Base-by-base conservation (phyloP, 345 rosid species). In the Eutrema japonicum region DNA sequence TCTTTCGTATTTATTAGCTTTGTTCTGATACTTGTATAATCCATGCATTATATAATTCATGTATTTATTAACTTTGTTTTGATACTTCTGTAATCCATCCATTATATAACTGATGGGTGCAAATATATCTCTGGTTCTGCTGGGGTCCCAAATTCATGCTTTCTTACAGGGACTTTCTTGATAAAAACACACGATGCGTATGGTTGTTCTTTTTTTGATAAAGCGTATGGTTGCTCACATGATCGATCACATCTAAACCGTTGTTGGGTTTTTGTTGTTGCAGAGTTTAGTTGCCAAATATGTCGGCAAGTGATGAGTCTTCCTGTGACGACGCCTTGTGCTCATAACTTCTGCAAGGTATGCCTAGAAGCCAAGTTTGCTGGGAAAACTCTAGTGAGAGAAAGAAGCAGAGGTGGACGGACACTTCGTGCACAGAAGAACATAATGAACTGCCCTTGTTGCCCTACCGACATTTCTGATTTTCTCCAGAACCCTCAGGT, bases 301-400 rank as follows among this genome's bases (percentile, higher is more conserved):
- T 88, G 93, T 56, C 54, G 68, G 64, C 53, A 85, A 64, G 89
- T 87, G 74, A 82, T 89, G 91, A 78, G 27, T 50, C 57, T 59
- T 18, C 90, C 91, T 4, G 49, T 87, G 14, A 89, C 92, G 6
- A 87, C 92, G 22, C 90, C 89, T 36, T 89, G 92, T 48, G 87
- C 81, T 3, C 96, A 89, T 16, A 57, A 37, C 63, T 57, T 57
- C 29, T 57, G 63, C 63, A 57, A 37, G 63, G 63, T 6, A 16
- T 56, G 45, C 41, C 0, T 57, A 10, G 45, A 57, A 36, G 45
- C 4, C 5, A 57, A 16, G 10, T 57, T 57, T 16, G 30, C 3
- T 18, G 63, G 63, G 30, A 2, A 8, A 26, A 57, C 63, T 9
- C 63, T 2, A 12, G 8, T 57, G 63, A 5, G n/a, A 18, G 63